A percentile compares a stretch with the other conserved stretches of the same genome.
These are phyloP conservation scores for Tremella fuciformis DNA, from an alignment of 768 basidiomycete species.

Conservation along the genomic window DNA sequence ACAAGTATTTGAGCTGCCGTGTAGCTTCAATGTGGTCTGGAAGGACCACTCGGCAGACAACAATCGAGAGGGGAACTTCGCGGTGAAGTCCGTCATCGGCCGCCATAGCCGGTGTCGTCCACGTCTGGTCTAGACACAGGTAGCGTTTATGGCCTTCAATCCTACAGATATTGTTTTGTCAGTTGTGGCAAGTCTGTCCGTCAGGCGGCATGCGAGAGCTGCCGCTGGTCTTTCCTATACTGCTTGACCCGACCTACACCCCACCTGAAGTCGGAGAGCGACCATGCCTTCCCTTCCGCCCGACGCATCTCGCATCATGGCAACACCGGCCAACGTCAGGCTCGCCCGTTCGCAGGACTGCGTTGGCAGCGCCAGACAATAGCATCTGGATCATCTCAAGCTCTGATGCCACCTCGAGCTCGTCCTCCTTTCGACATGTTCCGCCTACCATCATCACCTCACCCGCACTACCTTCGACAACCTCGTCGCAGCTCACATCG, in stretches of 20 bases:
- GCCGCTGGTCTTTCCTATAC: slow-evolving; percentile 25
- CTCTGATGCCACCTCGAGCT: background rate
- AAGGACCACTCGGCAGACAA: no score
- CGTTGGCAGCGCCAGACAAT: slow-evolving; percentile 32
- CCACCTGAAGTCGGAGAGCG: no score
- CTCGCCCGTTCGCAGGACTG: slow-evolving; percentile 20
- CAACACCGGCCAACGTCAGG: slow-evolving; percentile 13
- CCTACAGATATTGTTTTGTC: no score
- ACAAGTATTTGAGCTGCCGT: no score
- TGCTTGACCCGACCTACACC: slow-evolving; percentile 11
- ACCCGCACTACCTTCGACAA: slow-evolving; percentile 1
- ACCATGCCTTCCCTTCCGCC: slow-evolving; percentile 21
- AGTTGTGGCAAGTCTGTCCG: background rate
- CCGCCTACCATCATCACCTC: slow-evolving; percentile 11
- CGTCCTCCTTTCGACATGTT: slow-evolving; percentile 5
- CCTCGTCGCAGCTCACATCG: slow-evolving; percentile 8
- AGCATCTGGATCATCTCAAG: slow-evolving; percentile 29
- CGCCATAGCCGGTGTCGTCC: no score
- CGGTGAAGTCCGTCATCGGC: no score
- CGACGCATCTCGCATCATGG: slow-evolving; percentile 39
- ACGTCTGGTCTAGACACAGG: no score
- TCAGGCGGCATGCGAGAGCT: slow-evolving; percentile 12
- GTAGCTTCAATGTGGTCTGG: no score
- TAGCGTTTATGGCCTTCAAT: no score
- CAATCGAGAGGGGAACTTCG: no score